Evolutionary conservation across 1,284 basidiomycete genomes (phyloP), one percentile per base, ranked within the genome.

Genomic region (Prillingera fragicola): DNA sequence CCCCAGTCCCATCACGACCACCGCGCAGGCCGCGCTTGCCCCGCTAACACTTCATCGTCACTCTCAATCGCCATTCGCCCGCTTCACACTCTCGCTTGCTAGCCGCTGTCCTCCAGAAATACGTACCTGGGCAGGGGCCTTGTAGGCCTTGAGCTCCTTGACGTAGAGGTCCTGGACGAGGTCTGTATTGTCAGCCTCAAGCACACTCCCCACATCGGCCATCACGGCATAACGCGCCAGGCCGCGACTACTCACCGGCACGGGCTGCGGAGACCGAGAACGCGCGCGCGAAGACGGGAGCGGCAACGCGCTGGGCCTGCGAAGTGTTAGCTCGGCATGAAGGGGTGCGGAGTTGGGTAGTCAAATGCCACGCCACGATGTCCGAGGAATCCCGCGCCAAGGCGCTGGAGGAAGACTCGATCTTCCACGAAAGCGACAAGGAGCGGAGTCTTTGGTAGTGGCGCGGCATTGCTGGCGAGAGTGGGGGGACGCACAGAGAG

Each of bases 121-220:
- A 66, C 70, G 41, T 39, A 73, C 70, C 60, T 69, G 59, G 33
- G 68, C 52, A 44, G 72, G 71, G 26, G 76, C 70, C 77, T 90
- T 94, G 82, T 92, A 96, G 15, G 80, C 71, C 76, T 87, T 94
- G 67, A 96, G 79, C 76, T 94, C 85, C 65, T 79, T 82, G 59
- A 96, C 63, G 75, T 96, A 96, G 45, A 94, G 71, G 59, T 95
- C 89, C 79, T 94, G 87, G 47, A 96, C 78, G 62, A 94, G 76
- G 76, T 95, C 91, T 94, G 64, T 8, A 3, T 25, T 38, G 22
- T 34, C 27, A 41, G 48, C 18, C 8, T 8, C 8, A 18, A 8
- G 13, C 8, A 31, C 15, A 22, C 33, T 36, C 8, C 7, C n/a
- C 33, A 19, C 22, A 14, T 22, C 22, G 15, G 13, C 5, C 8